Base-by-base conservation (phyloP, 75 land plant genomes). In the Azolla pinnata region DNA sequence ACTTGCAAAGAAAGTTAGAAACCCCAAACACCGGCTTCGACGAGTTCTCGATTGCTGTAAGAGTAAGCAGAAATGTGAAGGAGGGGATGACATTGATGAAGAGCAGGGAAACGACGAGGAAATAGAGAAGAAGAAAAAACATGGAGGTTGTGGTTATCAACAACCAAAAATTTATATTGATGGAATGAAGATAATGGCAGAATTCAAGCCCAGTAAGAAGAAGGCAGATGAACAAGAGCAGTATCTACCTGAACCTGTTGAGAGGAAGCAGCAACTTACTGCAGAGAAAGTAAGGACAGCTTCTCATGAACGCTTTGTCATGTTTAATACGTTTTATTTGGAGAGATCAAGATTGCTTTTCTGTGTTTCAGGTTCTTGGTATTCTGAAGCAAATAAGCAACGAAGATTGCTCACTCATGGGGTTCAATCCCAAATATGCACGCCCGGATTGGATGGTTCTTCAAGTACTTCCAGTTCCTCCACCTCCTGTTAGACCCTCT, bases 401-500 rank as follows among this genome's bases (percentile, higher is more conserved):
- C 60, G 97, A 86, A 29, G 97, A 95, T 40, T 86, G 91, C 62
- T 16, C 55, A 30, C 30, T 90, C 48, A 48, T 95, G 48, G 99
- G 99, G 20, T 63, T 95, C 44, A 78, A 95, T 34, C 91, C 97
- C 14, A 86, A 84, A 67, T 90, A 77, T 80, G 97, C 99, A 17
- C 85, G 99, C 44, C 99, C 99, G 17, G 99, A 95, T 65, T 95
- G 99, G 99, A 86, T 95, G 99, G 92, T 95, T 60, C 66, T 95
- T 25, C 97, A 95, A 73, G 99, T 87, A 12, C 82, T 95, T 48
- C 99, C 97, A 4, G 77, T 95, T 65, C 99, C 99, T 60, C 99
- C 99, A 10, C 97, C 97, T 54, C 86, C 99, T 16, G 99, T 90
- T 26, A 77, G 99, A 62, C 99, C 99, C 33, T 90, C 97, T 45